A percentile compares a stretch with the other conserved stretches of the same genome.
These are phyloP conservation scores for Forsythia suspensa DNA, from an alignment of 257 asterid genomes.

Conservation along the genomic window DNA sequence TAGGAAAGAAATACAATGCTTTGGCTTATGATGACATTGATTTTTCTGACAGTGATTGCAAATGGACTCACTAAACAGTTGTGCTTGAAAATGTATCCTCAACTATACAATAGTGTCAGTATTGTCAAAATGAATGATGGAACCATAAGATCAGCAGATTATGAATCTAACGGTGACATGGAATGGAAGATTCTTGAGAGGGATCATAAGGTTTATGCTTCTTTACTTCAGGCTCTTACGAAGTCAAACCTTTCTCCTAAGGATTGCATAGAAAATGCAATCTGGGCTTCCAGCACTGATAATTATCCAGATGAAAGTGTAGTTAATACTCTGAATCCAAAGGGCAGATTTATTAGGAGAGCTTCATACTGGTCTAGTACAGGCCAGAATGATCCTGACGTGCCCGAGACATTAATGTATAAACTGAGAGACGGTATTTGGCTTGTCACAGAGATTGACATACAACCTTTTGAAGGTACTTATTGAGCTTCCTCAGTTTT, in stretches of 20 bases:
- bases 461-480: conserved; percentile 82
- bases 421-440: conserved; percentile 60
- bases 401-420: conserved; percentile 69
- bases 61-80: conserved; percentile 57
- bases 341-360: conserved; percentile 41
- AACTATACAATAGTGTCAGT: conserved; percentile 44
- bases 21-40: conserved; percentile 22
- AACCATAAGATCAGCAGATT: conserved; percentile 19
- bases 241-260: conserved; percentile 36
- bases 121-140: conserved; percentile 24
- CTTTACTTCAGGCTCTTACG: conserved; percentile 54
- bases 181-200: conserved; percentile 39
- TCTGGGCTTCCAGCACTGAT: conserved; percentile 83
- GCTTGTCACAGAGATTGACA: conserved; percentile 62
- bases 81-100: conserved; percentile 62
- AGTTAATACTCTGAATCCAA: conserved; percentile 58
- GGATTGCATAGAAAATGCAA: conserved; percentile 58
- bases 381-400: conserved; percentile 68
- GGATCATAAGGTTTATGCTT: conserved; percentile 60
- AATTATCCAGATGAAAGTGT: conserved; percentile 67
- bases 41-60: conserved; percentile 56
- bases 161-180: conserved; percentile 26
- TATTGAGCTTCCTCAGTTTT: conserved; percentile 7
- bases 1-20: background rate
- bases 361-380: conserved; percentile 86